Evolutionary conservation across 2,329 filamentous ascomycete genomes (phyloP).

Genomic region (Fusarium compactum): DNA sequence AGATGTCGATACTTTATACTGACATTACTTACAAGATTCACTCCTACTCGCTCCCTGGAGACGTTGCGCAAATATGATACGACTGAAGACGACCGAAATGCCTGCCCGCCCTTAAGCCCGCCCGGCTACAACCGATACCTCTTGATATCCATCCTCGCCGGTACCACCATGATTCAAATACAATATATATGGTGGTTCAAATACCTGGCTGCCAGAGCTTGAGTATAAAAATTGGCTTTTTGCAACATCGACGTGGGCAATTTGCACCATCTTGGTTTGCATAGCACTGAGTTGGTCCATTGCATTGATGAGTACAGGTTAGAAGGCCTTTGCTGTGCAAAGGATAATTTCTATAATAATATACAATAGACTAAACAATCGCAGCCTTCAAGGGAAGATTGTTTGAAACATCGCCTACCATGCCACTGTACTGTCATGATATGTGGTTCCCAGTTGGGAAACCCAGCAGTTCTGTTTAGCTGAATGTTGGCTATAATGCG

Average conservation of each 20-base stretch:
- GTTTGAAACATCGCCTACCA: neutral
- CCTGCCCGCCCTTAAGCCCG: neutral
- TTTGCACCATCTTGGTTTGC: neutral
- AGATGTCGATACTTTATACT: neutral
- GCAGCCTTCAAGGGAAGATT: neutral
- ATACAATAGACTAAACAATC: neutral
- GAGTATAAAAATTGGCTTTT: neutral
- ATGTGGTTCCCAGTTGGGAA: neutral
- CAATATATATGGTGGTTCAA: neutral
- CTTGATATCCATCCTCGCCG: neutral
- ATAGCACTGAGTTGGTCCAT: neutral
- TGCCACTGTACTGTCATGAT: neutral
- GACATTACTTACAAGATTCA: slow-evolving; percentile 40
- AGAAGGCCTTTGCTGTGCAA: neutral
- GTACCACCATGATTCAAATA: neutral
- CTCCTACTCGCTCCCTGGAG: slow-evolving; percentile 29
- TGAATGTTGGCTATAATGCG: neutral
- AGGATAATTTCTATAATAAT: neutral
- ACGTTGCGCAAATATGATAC: neutral
- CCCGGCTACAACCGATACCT: neutral
- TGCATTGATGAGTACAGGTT: neutral
- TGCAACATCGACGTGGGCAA: neutral
- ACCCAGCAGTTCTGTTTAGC: neutral
- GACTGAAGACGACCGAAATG: neutral
- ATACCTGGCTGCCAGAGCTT: neutral